Percentiles rank a stretch among this genome's conserved stretches.
Evolutionary conservation across 2,329 filamentous ascomycete genomes (phyloP).

Genomic region (Calycina marina): DNA sequence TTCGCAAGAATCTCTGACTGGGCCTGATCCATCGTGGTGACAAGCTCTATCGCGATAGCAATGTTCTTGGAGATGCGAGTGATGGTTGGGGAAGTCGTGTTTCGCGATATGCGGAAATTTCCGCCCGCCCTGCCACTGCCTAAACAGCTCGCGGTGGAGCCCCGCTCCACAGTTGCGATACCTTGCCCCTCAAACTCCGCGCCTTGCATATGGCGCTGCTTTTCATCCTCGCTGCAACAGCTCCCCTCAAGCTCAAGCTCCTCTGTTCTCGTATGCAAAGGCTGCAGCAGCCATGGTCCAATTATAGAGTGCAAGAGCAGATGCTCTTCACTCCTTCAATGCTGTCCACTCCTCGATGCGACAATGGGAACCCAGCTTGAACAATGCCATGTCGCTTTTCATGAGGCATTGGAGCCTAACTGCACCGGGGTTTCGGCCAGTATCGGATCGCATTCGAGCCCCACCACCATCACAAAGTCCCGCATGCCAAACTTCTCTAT

Average conservation of each 20-base stretch:
- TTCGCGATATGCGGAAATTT: not conserved
- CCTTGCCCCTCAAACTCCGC: not conserved
- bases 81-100: constrained; percentile 1
- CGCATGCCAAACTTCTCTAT: constrained; percentile 10
- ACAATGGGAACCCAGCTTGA: constrained; percentile 59
- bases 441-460: too few relatives aligned
- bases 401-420: too few relatives aligned
- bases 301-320: not conserved
- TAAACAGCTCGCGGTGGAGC: not conserved
- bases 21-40: constrained; percentile 2
- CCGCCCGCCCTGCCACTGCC: not conserved
- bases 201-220: not conserved
- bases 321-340: not conserved
- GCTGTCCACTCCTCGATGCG: constrained; percentile 22
- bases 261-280: not conserved
- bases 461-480: too few relatives aligned
- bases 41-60: constrained; percentile 1
- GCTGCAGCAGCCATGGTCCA: not conserved
- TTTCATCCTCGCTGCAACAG: not conserved
- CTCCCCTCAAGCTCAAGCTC: not conserved
- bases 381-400: constrained; percentile 67
- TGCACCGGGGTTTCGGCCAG: too few relatives aligned
- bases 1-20: constrained; percentile 3
- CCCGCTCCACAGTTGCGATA: not conserved
- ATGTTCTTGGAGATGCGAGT: constrained; percentile 2